Conservation (phyloP, 768 basidiomycete species). For the Kwoniella pini region DNA sequence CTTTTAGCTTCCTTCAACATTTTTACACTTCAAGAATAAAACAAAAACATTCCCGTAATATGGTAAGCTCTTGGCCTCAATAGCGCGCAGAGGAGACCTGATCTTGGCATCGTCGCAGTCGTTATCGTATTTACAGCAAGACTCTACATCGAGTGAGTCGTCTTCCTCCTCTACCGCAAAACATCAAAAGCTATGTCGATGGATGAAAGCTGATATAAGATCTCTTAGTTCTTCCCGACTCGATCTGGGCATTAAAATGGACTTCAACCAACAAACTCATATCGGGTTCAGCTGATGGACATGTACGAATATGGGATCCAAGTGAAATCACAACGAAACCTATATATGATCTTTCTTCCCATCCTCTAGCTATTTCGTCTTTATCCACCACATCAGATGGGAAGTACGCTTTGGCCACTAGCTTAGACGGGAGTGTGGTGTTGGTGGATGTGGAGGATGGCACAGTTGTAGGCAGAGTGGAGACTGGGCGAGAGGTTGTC, state of each 20-base stretch:
- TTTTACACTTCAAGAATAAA: no score
- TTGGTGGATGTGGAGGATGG: constrained; percentile 72
- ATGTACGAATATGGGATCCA: constrained; percentile 45
- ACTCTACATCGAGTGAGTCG: constrained; percentile 41
- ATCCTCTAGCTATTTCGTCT: constrained; percentile 82
- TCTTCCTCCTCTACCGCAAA: no score
- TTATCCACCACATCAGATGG: constrained; percentile 70
- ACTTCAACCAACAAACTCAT: constrained; percentile 45
- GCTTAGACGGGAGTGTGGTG: constrained; percentile 77
- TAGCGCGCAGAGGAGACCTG: no score
- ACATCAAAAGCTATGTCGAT: no score
- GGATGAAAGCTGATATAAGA: no score
- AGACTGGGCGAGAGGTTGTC: constrained; percentile 69
- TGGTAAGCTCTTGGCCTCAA: no score
- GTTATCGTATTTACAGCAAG: constrained; percentile 44
- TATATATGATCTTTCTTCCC: constrained; percentile 64
- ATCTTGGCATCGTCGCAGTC: no score
- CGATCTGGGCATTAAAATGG: constrained; percentile 52
- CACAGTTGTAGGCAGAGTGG: constrained; percentile 65
- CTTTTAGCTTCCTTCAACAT: neutral
- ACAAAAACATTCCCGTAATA: no score
- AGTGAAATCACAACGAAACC: constrained; percentile 62
- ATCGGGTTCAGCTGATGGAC: constrained; percentile 51
- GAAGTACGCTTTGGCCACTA: constrained; percentile 69
- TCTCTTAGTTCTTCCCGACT: constrained; percentile 52